A percentile compares a stretch with the other conserved stretches of the same genome.
Evolutionary conservation across 2,329 filamentous ascomycete species (phyloP).

Genomic region (Plenodomus biglobosus): DNA sequence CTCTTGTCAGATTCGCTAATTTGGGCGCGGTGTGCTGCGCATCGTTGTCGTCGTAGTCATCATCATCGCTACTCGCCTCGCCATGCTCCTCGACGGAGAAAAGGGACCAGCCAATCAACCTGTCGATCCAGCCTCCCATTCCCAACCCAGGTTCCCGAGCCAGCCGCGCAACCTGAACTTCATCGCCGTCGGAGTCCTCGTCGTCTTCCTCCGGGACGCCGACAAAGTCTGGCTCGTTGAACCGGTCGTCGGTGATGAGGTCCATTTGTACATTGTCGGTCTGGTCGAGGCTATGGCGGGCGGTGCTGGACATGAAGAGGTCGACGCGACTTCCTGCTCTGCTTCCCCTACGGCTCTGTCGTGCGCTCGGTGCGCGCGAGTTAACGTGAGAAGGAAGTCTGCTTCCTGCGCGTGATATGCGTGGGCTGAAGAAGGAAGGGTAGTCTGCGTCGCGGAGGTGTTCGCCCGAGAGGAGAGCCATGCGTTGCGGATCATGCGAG

Average conservation of each 20-base stretch:
- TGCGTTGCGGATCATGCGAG: constrained; percentile 25
- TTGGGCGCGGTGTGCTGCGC: not conserved
- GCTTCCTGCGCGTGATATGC: constrained; percentile 36
- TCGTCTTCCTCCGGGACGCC: constrained; percentile 47
- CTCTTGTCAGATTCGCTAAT: constrained; percentile 38
- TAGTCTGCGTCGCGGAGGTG: constrained; percentile 38
- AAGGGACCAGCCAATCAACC: constrained; percentile 59
- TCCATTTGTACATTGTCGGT: constrained; percentile 7
- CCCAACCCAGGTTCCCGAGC: constrained; percentile 57
- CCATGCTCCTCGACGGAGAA: constrained; percentile 57
- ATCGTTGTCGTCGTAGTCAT: constrained; percentile 29
- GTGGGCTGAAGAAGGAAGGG: constrained; percentile 32
- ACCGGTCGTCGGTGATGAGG: not conserved
- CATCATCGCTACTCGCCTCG: constrained; percentile 21
- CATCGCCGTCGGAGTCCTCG: constrained; percentile 50
- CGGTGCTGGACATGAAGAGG: constrained; percentile 20
- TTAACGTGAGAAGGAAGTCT: constrained; percentile 42
- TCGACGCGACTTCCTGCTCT: constrained; percentile 42
- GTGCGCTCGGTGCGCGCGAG: constrained; percentile 45
- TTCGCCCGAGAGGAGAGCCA: constrained; percentile 38
- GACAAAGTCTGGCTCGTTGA: constrained; percentile 54
- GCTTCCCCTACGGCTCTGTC: constrained; percentile 40
- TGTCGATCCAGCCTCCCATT: constrained; percentile 59
- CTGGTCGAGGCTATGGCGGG: constrained; percentile 36
- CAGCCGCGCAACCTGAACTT: constrained; percentile 56